Conservation (phyloP, 1,139 yeast species). For the Pichia sp. region DNA sequence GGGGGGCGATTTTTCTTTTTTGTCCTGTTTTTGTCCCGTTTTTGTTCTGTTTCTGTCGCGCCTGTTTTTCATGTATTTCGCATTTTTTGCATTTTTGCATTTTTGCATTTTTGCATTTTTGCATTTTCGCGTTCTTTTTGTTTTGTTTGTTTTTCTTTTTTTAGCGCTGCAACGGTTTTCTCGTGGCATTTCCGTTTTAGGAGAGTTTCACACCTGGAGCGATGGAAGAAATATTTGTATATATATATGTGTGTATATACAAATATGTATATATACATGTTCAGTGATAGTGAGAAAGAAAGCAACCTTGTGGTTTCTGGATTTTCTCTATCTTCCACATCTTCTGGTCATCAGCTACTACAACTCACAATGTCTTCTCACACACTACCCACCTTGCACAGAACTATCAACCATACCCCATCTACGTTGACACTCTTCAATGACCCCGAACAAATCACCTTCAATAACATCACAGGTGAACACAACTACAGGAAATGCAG, state of each 20-base stretch:
- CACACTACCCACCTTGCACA: neutral
- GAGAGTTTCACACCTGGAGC: neutral
- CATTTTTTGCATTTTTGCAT: no score
- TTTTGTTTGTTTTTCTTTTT: neutral
- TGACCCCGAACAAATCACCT: slow-evolving; percentile 23
- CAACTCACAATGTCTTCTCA: no score
- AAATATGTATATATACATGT: no score
- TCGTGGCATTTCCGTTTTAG: neutral
- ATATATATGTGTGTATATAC: no score
- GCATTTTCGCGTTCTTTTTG: neutral
- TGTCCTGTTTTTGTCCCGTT: no score
- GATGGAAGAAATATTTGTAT: no score
- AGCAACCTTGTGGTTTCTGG: no score
- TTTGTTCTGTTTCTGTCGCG: no score
- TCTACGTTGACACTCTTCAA: slow-evolving; percentile 3
- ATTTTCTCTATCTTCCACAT: no score
- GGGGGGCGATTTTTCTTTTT: no score
- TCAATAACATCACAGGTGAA: slow-evolving; percentile 34
- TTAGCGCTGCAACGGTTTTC: neutral
- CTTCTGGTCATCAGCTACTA: neutral
- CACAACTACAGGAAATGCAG: slow-evolving; percentile 48
- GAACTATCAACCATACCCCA: neutral
- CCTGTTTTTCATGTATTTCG: no score
- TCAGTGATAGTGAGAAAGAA: no score
- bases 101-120: neutral